phyloP scores from a whole-genome alignment of 176 grass and related monocot genomes.

The sorghum (Sorghum bicolor) region Sorghum_bicolor_NCBIv3 NC_012870.2:73230501-73231000 shows the following conservation, averaged over 20 bases:
- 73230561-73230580: slow-evolving; percentile 7
- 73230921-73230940: no score
- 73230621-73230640: not conserved
- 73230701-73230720: slow-evolving; percentile 40
- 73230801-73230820: slow-evolving; percentile 79
- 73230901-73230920: no score
- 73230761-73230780: not conserved
- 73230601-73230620: not conserved
- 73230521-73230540: not conserved
- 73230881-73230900: no score
- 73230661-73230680: slow-evolving; percentile 30
- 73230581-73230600: not conserved
- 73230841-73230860: slow-evolving; percentile 29
- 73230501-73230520: slow-evolving; percentile 3
- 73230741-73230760: not conserved
- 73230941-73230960: no score
- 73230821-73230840: slow-evolving; percentile 54
- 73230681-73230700: slow-evolving; percentile 14
- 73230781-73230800: slow-evolving; percentile 60
- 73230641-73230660: slow-evolving; percentile 19
- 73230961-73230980: no score
- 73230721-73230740: not conserved
- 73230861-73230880: no score
- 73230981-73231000: no score
- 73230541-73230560: slow-evolving; percentile 1